Percentiles rank a stretch among this genome's conserved stretches.
Evolutionary conservation across 2,329 filamentous ascomycete genomes (phyloP).

Genomic region (Penicillium brasilianum): DNA sequence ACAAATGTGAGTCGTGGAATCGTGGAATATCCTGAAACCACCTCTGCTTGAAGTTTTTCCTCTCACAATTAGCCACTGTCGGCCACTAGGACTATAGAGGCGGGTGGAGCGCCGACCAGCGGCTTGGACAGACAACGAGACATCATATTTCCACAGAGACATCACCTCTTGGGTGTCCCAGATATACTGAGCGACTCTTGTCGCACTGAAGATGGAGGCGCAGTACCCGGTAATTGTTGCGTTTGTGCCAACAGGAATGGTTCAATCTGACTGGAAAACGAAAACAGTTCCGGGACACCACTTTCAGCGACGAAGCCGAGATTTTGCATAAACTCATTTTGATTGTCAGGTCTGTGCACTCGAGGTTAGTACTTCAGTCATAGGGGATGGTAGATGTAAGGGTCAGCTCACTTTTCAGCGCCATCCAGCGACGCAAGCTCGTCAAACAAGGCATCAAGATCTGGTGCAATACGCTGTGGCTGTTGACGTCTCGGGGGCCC

Average conservation of each 20-base stretch:
- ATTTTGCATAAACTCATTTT: constrained; percentile 47
- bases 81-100: constrained; percentile 1
- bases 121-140: constrained; percentile 5
- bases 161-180: constrained; percentile 25
- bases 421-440: constrained; percentile 63
- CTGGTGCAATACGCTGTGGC: constrained; percentile 40
- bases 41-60: background rate
- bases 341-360: constrained; percentile 37
- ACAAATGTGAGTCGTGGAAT: background rate
- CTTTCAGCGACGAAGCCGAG: constrained; percentile 44
- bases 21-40: background rate
- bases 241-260: constrained; percentile 41
- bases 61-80: background rate
- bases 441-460: constrained; percentile 60
- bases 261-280: constrained; percentile 41
- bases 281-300: constrained; percentile 44
- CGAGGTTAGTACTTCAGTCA: constrained; percentile 20
- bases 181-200: constrained; percentile 29
- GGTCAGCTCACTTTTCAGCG: constrained; percentile 49
- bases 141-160: too few relatives aligned
- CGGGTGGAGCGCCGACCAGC: constrained; percentile 21
- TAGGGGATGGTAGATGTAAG: background rate
- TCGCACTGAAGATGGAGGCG: constrained; percentile 23
- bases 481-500: constrained; percentile 29
- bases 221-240: constrained; percentile 32